Evolutionary conservation across 345 rosid genomes (phyloP).

Genomic region (Salix viminalis): DNA sequence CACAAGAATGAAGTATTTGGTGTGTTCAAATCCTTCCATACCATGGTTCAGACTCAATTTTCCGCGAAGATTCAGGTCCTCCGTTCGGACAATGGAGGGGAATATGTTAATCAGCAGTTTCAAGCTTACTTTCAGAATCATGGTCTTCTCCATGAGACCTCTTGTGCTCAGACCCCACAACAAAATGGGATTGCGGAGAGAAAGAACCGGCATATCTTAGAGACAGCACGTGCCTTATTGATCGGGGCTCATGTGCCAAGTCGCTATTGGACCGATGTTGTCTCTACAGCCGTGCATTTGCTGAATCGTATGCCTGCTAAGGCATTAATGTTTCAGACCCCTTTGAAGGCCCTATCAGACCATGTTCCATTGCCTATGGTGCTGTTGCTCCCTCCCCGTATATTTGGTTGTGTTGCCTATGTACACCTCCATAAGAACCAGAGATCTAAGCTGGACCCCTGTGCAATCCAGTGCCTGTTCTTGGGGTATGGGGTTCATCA

Average conservation of each 20-base stretch:
- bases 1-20: background rate
- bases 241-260: background rate
- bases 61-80: background rate
- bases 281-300: background rate
- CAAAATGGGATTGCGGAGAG: background rate
- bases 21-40: background rate
- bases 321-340: background rate
- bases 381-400: background rate
- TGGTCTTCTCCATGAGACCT: background rate
- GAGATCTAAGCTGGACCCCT: background rate
- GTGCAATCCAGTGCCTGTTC: background rate
- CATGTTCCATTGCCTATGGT: background rate
- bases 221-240: background rate
- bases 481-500: background rate
- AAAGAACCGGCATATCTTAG: background rate
- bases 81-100: background rate
- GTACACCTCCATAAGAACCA: slow-evolving; percentile 3
- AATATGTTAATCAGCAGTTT: background rate
- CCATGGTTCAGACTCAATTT: background rate
- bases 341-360: rapidly evolving
- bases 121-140: background rate
- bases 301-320: background rate
- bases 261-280: background rate
- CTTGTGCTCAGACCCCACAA: background rate
- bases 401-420: background rate